Conservation (phyloP, 352 stramenopile genomes). For the Phytophthora nicotianae region DNA sequence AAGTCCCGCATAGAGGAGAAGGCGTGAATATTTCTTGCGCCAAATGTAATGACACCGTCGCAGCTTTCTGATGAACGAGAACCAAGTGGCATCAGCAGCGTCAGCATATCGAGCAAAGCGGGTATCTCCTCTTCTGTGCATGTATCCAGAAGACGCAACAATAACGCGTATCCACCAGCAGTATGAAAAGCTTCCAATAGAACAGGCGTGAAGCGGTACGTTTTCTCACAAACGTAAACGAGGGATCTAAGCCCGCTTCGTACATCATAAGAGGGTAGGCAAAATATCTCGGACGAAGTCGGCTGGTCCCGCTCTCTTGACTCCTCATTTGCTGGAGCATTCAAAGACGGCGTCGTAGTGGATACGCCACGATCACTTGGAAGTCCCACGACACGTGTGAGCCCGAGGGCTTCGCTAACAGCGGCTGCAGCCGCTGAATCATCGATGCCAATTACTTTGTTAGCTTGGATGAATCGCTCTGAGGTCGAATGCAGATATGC, state of each 20-base stretch:
- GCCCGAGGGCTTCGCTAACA: constrained; percentile 70
- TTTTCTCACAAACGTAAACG: constrained; percentile 69
- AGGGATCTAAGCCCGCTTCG: constrained; percentile 55
- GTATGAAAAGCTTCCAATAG: constrained; percentile 73
- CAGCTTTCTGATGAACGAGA: constrained; percentile 44
- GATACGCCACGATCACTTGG: constrained; percentile 4
- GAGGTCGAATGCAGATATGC: constrained; percentile 4
- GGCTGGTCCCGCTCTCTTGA: neutral
- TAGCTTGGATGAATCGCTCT: constrained; percentile 6
- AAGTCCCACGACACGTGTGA: constrained; percentile 28
- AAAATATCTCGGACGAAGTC: constrained; percentile 26
- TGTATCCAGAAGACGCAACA: constrained; percentile 47
- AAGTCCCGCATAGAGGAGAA: constrained; percentile 73
- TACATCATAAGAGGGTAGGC: constrained; percentile 55
- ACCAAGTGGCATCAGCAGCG: constrained; percentile 61
- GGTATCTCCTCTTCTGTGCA: constrained; percentile 51
- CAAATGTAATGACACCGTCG: constrained; percentile 44
- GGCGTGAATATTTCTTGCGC: constrained; percentile 64
- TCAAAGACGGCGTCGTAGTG: neutral
- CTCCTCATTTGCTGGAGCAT: neutral
- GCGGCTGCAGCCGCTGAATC: constrained; percentile 44
- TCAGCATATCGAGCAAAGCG: constrained; percentile 57
- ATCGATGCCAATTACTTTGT: constrained; percentile 11
- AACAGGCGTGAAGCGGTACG: constrained; percentile 58
- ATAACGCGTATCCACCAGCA: constrained; percentile 63